Conservation (phyloP, 805 yeast genomes). For the Suhomyces pyralidae region DNA sequence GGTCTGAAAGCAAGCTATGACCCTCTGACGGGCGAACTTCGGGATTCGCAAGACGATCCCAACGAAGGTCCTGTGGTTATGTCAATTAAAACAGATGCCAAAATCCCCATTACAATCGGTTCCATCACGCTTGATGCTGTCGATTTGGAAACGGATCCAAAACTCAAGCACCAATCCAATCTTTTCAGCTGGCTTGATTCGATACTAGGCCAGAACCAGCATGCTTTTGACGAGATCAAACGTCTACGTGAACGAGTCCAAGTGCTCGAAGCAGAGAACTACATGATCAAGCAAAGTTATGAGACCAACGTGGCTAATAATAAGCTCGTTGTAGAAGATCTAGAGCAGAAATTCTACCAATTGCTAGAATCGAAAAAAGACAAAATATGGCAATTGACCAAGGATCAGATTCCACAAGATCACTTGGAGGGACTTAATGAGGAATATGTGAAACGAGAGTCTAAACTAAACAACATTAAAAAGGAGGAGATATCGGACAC, state of each 20-base stretch:
- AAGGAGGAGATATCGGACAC: slow-evolving; percentile 17
- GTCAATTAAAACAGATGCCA: slow-evolving; percentile 18
- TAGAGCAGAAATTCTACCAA: slow-evolving; percentile 25
- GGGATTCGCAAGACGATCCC: slow-evolving; percentile 11
- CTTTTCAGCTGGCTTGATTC: slow-evolving; percentile 27
- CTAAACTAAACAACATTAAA: slow-evolving; percentile 16
- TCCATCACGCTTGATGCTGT: slow-evolving; percentile 17
- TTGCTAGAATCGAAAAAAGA: slow-evolving; percentile 29
- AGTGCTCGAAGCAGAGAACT: slow-evolving; percentile 7
- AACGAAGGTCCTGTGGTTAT: slow-evolving; percentile 4
- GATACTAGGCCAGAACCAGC: slow-evolving; percentile 13
- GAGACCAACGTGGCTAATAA: slow-evolving; percentile 14
- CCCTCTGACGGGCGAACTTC: not conserved
- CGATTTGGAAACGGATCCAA: slow-evolving; percentile 13
- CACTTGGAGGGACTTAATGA: slow-evolving; percentile 16
- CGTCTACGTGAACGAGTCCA: not conserved
- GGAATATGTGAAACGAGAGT: slow-evolving; percentile 8
- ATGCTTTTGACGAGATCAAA: slow-evolving; percentile 3
- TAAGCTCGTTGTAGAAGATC: slow-evolving; percentile 18
- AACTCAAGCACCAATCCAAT: slow-evolving; percentile 13
- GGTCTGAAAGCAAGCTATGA: slow-evolving; percentile 5
- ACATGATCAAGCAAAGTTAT: slow-evolving; percentile 8
- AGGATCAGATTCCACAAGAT: slow-evolving; percentile 3
- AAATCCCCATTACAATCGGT: slow-evolving; percentile 26
- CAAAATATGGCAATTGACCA: slow-evolving; percentile 26